phyloP scores from a whole-genome alignment of 768 basidiomycete species.

The Podaxis sp. region DNA sequence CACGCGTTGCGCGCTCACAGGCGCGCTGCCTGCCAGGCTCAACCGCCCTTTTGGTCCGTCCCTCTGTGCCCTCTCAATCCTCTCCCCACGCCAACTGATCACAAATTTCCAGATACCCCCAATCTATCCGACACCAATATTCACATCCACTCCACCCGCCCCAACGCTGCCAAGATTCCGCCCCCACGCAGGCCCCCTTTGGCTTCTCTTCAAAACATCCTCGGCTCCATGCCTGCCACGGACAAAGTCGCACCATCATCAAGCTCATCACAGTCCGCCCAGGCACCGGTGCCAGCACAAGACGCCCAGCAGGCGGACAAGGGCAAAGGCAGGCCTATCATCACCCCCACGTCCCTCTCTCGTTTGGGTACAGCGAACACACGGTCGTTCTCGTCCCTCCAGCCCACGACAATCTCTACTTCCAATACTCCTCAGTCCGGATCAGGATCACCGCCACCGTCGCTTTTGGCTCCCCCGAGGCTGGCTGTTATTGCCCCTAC shows the following conservation, averaged over 20 bases:
- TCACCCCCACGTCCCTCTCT: conserved; percentile 7
- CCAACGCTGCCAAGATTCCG: conserved; percentile 17
- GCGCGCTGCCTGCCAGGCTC: conserved; percentile 5
- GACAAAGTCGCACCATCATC: conserved; percentile 3
- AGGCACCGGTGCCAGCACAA: background rate
- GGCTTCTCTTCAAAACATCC: conserved; percentile 4
- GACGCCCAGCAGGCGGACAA: conserved; percentile 1
- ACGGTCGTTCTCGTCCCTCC: conserved; percentile 21
- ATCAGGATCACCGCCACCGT: conserved; percentile 27
- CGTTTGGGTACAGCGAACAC: conserved; percentile 10
- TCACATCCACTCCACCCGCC: conserved; percentile 29
- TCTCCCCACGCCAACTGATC: conserved; percentile 9
- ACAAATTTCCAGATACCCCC: conserved; percentile 26
- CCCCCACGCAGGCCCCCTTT: conserved; percentile 12
- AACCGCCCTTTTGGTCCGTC: background rate
- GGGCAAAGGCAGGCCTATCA: conserved; percentile 11
- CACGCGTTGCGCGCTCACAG: conserved; percentile 30
- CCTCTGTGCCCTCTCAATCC: conserved; percentile 3
- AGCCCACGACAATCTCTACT: conserved; percentile 26
- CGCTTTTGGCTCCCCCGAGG: conserved; percentile 36
- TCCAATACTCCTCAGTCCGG: conserved; percentile 17
- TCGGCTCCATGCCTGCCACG: conserved; percentile 3
- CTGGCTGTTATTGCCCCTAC: conserved; percentile 42
- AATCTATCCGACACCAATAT: conserved; percentile 26
- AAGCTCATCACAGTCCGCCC: background rate